Percentiles rank a stretch among this genome's conserved stretches.
These are phyloP conservation scores for Basipetospora chlamydospora DNA, from an alignment of 2,329 filamentous ascomycete species.

Conservation along the genomic window DNA sequence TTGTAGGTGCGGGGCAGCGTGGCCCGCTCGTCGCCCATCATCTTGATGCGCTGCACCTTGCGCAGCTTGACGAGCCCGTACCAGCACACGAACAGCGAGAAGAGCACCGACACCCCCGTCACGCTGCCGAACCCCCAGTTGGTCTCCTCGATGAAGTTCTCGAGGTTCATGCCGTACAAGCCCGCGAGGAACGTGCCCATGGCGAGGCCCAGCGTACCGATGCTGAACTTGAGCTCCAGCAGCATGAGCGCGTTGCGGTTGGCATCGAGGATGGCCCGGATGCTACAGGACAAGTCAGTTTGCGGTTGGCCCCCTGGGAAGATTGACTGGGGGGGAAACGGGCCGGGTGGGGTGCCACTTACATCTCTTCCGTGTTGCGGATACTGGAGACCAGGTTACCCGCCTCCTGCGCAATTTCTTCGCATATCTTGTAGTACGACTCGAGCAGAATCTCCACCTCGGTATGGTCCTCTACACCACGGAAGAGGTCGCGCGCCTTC, in stretches of 20 bases:
- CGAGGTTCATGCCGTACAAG: conserved; percentile 99
- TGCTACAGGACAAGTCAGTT: conserved; percentile 32
- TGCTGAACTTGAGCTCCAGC: conserved; percentile 88
- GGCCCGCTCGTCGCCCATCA: conserved; percentile 42
- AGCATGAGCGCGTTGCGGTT: conserved; percentile 98
- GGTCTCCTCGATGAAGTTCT: conserved; percentile 95
- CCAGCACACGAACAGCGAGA: conserved; percentile 64
- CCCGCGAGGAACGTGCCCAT: conserved; percentile 90
- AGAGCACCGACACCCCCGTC: conserved; percentile 52
- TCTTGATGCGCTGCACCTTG: conserved; percentile 75
- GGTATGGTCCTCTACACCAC: conserved; percentile 76
- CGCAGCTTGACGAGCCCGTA: conserved; percentile 76
- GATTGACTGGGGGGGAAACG: no score
- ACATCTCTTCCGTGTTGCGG: conserved; percentile 97
- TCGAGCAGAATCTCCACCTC: conserved; percentile 95
- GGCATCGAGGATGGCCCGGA: conserved; percentile 92
- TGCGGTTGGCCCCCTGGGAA: conserved; percentile 9
- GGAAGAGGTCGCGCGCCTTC: conserved; percentile 57
- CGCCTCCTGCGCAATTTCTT: conserved; percentile 93
- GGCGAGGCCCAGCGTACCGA: conserved; percentile 85
- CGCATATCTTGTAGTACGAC: conserved; percentile 93
- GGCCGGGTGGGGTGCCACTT: conserved; percentile 20
- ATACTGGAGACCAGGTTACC: conserved; percentile 89
- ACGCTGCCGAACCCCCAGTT: conserved; percentile 72
- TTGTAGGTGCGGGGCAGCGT: conserved; percentile 21